These are phyloP conservation scores for Zhuliangozyma blackwelliae DNA, from an alignment of 1,139 yeast genomes.

Conservation along the genomic window DNA sequence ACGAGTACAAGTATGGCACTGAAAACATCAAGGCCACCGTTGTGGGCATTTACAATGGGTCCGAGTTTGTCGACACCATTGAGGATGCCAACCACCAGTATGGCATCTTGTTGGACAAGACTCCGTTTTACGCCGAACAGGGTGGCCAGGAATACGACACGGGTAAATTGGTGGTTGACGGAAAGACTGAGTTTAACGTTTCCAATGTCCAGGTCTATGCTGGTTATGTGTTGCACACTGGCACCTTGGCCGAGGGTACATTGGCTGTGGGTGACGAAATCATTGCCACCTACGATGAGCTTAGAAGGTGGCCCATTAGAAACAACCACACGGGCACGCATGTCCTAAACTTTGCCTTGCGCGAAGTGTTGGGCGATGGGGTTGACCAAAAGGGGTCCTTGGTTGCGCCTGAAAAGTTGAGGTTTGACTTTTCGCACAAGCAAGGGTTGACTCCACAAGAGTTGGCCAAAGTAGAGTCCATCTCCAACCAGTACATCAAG, in stretches of 20 bases:
- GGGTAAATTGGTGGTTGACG: conserved; percentile 89
- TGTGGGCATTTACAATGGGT: conserved; percentile 69
- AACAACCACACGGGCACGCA: conserved; percentile 99
- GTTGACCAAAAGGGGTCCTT: conserved; percentile 96
- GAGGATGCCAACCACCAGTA: conserved; percentile 49
- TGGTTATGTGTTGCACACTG: conserved; percentile 95
- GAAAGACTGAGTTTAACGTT: conserved; percentile 80
- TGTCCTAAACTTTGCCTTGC: conserved; percentile 81
- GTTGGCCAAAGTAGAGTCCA: conserved; percentile 67
- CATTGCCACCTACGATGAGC: conserved; percentile 85
- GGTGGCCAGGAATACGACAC: conserved; percentile 99
- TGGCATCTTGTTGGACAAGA: conserved; percentile 81
- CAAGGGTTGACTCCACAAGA: conserved; percentile 71
- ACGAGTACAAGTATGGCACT: conserved; percentile 64
- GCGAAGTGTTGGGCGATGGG: conserved; percentile 80
- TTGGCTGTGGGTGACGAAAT: conserved; percentile 64
- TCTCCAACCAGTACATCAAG: conserved; percentile 68
- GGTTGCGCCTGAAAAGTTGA: conserved; percentile 89
- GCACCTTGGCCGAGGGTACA: conserved; percentile 72
- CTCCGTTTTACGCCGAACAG: conserved; percentile 96
- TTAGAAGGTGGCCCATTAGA: conserved; percentile 94
- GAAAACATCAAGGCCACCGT: conserved; percentile 61
- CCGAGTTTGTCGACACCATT: conserved; percentile 49
- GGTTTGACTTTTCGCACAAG: conserved; percentile 95
- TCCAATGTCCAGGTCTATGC: conserved; percentile 89